Evolutionary conservation across 225 moss, liverwort and hornwort genomes (phyloP).

Genomic region (Neckera pumila): DNA sequence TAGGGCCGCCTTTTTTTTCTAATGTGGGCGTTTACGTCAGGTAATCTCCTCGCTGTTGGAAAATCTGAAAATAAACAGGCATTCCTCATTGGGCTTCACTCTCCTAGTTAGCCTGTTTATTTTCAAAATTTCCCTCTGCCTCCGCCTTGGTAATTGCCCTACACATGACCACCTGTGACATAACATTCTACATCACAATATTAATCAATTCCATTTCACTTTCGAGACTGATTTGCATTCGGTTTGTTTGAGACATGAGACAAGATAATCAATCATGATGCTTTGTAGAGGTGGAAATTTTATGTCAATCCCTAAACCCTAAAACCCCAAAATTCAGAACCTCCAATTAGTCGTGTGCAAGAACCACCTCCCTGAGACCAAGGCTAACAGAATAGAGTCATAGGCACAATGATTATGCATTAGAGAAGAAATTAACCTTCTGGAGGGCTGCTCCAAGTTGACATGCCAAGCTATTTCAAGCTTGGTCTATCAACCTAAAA

Average conservation of each 20-base stretch:
- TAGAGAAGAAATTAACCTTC: too few species aligned
- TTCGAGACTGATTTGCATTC: not conserved
- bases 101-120: too few species aligned
- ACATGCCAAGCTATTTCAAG: too few species aligned
- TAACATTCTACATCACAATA: not conserved
- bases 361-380: not conserved
- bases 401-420: too few species aligned
- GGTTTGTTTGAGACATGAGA: not conserved
- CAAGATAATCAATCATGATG: not conserved
- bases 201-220: not conserved
- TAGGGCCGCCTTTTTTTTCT: too few species aligned
- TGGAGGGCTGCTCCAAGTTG: too few species aligned
- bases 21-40: rapidly evolving
- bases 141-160: too few species aligned
- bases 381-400: not conserved
- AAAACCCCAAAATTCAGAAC: not conserved
- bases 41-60: too few species aligned
- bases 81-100: too few species aligned
- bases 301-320: not conserved
- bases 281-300: not conserved
- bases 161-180: not conserved
- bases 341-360: not conserved
- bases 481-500: too few species aligned
- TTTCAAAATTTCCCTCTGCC: too few species aligned
- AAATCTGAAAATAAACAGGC: too few species aligned